Evolutionary conservation across 768 basidiomycete species (phyloP).

Genomic region (Termitomyces sp.): DNA sequence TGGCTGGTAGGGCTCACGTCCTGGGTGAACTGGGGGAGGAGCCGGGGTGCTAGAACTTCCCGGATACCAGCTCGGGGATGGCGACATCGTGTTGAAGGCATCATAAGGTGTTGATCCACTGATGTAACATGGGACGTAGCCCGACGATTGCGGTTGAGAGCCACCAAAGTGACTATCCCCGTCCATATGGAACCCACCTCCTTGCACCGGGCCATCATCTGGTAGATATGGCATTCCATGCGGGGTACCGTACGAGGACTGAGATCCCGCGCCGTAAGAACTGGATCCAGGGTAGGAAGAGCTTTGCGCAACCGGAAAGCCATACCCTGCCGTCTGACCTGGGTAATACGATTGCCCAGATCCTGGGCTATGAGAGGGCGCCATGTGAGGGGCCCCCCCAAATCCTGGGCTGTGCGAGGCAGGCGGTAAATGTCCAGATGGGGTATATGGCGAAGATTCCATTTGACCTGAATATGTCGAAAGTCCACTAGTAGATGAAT

Average conservation of each 20-base stretch:
- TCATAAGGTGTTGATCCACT: constrained; percentile 10
- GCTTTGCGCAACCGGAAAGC: constrained; percentile 14
- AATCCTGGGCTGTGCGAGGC: constrained; percentile 14
- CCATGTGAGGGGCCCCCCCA: constrained; percentile 2
- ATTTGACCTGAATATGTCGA: constrained; percentile 19
- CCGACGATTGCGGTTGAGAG: constrained; percentile 15
- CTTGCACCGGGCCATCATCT: constrained; percentile 5
- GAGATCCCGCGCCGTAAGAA: constrained; percentile 12
- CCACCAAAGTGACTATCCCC: constrained; percentile 17
- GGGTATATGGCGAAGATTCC: constrained; percentile 12
- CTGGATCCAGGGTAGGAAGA: constrained; percentile 25
- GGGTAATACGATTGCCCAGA: constrained; percentile 13
- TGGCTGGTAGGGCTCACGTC: constrained; percentile 29
- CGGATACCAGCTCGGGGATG: constrained; percentile 19
- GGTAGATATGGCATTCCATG: constrained; percentile 9
- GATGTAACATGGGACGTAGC: constrained; percentile 18
- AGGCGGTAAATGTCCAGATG: constrained; percentile 12
- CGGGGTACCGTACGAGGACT: constrained; percentile 6
- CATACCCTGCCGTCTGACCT: constrained; percentile 11
- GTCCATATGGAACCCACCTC: constrained; percentile 22
- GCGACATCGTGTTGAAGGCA: constrained; percentile 15
- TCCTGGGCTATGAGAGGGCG: constrained; percentile 17
- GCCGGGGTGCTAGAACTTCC: constrained; percentile 20
- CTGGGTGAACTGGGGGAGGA: constrained; percentile 29
- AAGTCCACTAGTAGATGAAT: neutral